Conservation (phyloP, 805 yeast species). For the Starmerella gropengiesseri region DNA sequence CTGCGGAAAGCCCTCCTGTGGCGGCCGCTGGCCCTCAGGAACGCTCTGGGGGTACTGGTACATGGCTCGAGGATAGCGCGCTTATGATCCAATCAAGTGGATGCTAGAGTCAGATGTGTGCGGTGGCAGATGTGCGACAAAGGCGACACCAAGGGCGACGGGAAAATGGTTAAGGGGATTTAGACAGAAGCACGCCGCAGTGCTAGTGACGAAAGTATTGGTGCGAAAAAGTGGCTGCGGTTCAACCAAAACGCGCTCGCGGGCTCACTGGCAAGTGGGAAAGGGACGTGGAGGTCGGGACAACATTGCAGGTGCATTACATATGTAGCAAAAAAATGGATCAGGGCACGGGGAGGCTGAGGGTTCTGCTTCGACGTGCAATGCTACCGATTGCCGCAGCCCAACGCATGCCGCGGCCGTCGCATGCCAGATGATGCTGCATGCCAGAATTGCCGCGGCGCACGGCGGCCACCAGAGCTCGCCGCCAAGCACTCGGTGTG, state of each 20-base stretch:
- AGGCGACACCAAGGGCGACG: neutral
- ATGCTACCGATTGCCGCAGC: conserved; percentile 4
- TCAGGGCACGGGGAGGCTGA: conserved; percentile 13
- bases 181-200: neutral
- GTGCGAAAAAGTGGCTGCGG: too few relatives aligned
- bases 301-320: conserved; percentile 23
- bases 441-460: too few relatives aligned
- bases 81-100: too few relatives aligned
- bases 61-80: too few relatives aligned
- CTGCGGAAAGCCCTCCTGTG: conserved; percentile 4
- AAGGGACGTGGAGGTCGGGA: conserved; percentile 1
- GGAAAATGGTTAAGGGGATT: neutral
- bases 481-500: too few relatives aligned
- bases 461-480: too few relatives aligned
- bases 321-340: conserved; percentile 21
- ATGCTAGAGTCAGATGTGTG: too few relatives aligned
- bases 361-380: conserved; percentile 7
- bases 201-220: neutral
- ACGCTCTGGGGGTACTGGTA: conserved; percentile 6
- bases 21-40: conserved; percentile 9
- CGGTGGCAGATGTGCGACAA: too few relatives aligned
- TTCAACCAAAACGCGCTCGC: too few relatives aligned
- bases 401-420: conserved; percentile 7
- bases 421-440: conserved; percentile 3
- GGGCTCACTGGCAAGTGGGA: too few relatives aligned